Base-by-base conservation (phyloP, 2,329 filamentous ascomycete species). In the Penicillium sp. region DNA sequence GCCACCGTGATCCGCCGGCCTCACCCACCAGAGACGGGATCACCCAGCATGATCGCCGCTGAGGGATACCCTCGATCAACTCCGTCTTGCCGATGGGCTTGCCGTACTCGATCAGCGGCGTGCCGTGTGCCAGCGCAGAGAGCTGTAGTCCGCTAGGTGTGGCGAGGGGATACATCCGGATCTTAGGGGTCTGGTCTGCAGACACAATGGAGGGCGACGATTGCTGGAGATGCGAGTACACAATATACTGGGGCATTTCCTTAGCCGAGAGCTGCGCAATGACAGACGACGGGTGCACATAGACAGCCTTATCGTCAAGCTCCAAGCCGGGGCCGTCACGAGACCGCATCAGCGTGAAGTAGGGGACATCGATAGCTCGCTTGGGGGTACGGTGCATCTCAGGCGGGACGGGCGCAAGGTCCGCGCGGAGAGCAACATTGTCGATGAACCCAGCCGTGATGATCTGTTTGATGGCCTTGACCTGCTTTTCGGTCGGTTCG, bases 401-500 rank as follows among this genome's bases (percentile, higher is more conserved):
- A 1, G 84, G 83, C 0, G 87, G 86, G 12, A 77, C 78, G 0
- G 88, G 87, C 0, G 88, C 78, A n/a, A 88, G 75, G 67, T 98
- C 91, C 3, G 87, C 88, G 53, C 93, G 87, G 59, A 97, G 89
- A 40, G 93, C 93, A 34, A 98, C 80, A 59, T 96, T 87, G 69
- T 98, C 93, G 62, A 97, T 82, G 72, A 96, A 97, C 1, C 91
- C 93, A 0, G 88, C 85, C 0, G 91, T 88, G 21, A 88, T 82
- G 72, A 97, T 94, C 64, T 96, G 88, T 67, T 94, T 95, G 26
- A 98, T 75, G 1, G 88, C 82, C 41, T 83, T 83, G 26, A 94
- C 74, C 63, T 89, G 84, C 57, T 83, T 85, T 6, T 82, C 72
- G 0, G 80, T 79, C 74, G 78, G 73, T 64, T 82, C 64, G 66